Evolutionary conservation across 2,329 filamentous ascomycete species (phyloP).

Genomic region (Claviceps humidiphila): DNA sequence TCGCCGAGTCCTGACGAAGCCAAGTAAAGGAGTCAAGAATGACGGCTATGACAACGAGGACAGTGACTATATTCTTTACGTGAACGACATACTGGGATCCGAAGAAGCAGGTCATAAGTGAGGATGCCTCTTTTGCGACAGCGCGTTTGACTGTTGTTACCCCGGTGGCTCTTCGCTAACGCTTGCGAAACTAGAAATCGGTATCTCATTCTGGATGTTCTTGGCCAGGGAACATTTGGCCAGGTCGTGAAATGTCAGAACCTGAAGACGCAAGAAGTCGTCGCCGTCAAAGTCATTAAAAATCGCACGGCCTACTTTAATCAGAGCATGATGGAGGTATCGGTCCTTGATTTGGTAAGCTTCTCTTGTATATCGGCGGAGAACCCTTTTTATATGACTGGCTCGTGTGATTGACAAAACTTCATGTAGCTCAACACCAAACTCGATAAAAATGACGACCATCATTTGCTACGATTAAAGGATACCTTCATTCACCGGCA

Average conservation of each 20-base stretch:
- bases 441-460: conserved; percentile 98
- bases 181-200: conserved; percentile 51
- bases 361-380: too few relatives aligned
- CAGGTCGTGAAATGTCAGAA: conserved; percentile 99
- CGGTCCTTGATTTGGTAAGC: conserved; percentile 79
- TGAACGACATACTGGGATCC: conserved; percentile 95
- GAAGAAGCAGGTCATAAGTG: conserved; percentile 97
- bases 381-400: too few relatives aligned
- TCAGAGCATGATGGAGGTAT: conserved; percentile 99
- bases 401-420: conserved; percentile 12
- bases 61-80: conserved; percentile 97
- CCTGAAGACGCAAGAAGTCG: conserved; percentile 93
- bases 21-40: conserved; percentile 96
- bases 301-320: conserved; percentile 99
- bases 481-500: conserved; percentile 98
- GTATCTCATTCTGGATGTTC: conserved; percentile 90
- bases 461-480: conserved; percentile 85
- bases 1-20: conserved; percentile 88
- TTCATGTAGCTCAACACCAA: conserved; percentile 73
- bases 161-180: neutral
- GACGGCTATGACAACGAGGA: conserved; percentile 99
- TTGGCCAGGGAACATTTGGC: conserved; percentile 94
- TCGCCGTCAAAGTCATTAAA: conserved; percentile 98
- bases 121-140: conserved; percentile 15
- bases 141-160: neutral